These are phyloP conservation scores for Elaeis oleifera DNA, from an alignment of 202 grass and related monocot genomes.

Conservation along the genomic window DNA sequence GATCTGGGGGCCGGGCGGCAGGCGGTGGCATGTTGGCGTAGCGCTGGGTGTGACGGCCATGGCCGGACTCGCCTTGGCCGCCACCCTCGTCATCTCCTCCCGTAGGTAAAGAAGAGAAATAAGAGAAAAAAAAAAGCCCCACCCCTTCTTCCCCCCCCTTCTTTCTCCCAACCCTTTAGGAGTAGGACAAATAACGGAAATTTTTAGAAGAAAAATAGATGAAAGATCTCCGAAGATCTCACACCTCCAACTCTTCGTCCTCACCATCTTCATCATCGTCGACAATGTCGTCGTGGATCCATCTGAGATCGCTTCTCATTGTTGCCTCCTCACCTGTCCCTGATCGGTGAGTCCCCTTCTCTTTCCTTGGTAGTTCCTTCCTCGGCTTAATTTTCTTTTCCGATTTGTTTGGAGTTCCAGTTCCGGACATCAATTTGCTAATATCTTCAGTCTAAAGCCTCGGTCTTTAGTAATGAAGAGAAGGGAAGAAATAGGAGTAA, in stretches of 20 bases:
- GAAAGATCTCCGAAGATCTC: slow-evolving; percentile 33
- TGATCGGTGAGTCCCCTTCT: slow-evolving; percentile 57
- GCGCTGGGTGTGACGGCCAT: slow-evolving; percentile 7
- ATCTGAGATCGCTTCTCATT: slow-evolving; percentile 66
- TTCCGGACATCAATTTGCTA: neutral
- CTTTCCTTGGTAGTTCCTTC: slow-evolving; percentile 16
- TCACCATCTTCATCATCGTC: slow-evolving; percentile 40
- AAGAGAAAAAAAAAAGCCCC: neutral
- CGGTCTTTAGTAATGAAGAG: too few relatives aligned
- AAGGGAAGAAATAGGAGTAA: too few relatives aligned
- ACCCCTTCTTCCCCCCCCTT: neutral
- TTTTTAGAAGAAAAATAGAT: slow-evolving; percentile 21
- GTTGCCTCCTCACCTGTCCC: slow-evolving; percentile 54
- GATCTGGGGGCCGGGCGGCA: neutral
- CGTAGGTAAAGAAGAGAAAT: slow-evolving; percentile 4
- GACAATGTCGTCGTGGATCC: slow-evolving; percentile 69
- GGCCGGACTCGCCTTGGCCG: slow-evolving; percentile 1
- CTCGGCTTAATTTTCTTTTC: slow-evolving; percentile 17
- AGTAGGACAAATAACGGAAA: slow-evolving; percentile 27
- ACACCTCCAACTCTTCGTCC: slow-evolving; percentile 19
- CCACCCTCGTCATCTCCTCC: slow-evolving; percentile 6
- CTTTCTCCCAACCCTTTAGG: slow-evolving; percentile 9
- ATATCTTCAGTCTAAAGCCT: too few relatives aligned
- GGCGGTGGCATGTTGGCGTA: neutral
- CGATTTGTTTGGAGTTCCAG: neutral